Conservation (phyloP, 1,284 basidiomycete genomes). For the Ganoderma resinaceum region DNA sequence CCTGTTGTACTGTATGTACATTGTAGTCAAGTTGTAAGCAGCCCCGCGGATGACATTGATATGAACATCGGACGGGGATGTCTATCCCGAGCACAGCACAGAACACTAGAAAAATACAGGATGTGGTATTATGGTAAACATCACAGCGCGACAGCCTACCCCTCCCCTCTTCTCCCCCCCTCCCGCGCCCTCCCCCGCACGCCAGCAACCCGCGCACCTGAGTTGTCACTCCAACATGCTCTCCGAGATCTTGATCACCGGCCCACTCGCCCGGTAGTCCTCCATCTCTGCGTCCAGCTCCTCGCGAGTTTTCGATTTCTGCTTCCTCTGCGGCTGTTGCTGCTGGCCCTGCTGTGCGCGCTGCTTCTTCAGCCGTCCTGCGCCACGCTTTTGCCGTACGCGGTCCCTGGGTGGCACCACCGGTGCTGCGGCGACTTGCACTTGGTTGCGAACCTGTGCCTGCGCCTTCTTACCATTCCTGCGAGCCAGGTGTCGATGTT, state of each 20-base stretch:
- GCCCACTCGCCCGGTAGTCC: constrained; percentile 57
- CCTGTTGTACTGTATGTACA: background rate
- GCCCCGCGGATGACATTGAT: background rate
- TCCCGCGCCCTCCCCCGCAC: background rate
- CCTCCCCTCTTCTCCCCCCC: background rate
- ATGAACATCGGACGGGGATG: background rate
- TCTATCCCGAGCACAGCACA: background rate
- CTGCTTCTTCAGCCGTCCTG: constrained; percentile 67
- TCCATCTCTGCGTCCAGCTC: constrained; percentile 79
- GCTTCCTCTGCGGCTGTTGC: constrained; percentile 7
- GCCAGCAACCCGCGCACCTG: background rate
- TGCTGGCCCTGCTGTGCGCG: constrained; percentile 24
- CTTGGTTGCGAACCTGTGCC: background rate
- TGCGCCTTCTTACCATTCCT: constrained; percentile 12
- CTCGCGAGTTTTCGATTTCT: constrained; percentile 43
- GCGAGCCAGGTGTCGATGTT: background rate
- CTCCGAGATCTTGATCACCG: background rate
- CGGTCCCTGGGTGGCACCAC: constrained; percentile 35
- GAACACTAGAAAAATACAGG: constrained; percentile 6
- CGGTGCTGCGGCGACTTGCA: constrained; percentile 12
- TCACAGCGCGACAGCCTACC: background rate
- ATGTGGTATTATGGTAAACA: background rate
- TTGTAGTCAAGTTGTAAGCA: background rate
- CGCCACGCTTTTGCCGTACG: constrained; percentile 65
- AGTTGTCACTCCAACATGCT: background rate